A percentile compares a stretch with the other conserved stretches of the same genome.
Evolutionary conservation across 148 eudicot genomes (phyloP).

Genomic region (Fagopyrum tataricum): DNA sequence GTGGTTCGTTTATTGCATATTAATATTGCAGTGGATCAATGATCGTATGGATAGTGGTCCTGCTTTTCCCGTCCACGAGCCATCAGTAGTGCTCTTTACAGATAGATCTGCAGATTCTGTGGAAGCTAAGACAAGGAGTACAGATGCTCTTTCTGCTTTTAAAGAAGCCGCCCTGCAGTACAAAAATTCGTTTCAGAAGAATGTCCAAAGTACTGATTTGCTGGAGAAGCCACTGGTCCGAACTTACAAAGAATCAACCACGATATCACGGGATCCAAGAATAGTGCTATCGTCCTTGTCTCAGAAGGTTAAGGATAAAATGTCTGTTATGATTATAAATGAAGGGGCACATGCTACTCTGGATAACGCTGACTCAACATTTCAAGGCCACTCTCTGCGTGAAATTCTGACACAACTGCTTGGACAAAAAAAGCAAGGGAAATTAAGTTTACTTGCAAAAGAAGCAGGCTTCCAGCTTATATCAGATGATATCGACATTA

Average conservation of each 20-base stretch:
- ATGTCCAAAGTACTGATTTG: slow-evolving; percentile 22
- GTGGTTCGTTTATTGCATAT: slow-evolving; percentile 5
- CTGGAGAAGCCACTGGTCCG: slow-evolving; percentile 21
- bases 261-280: slow-evolving; percentile 24
- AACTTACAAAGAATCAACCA: slow-evolving; percentile 31
- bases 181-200: slow-evolving; percentile 20
- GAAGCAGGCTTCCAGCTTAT: slow-evolving; percentile 86
- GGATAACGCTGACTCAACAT: slow-evolving; percentile 32
- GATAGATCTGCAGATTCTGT: slow-evolving; percentile 61
- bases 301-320: slow-evolving; percentile 43
- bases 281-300: slow-evolving; percentile 33
- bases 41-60: slow-evolving; percentile 36
- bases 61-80: slow-evolving; percentile 62
- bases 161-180: slow-evolving; percentile 48
- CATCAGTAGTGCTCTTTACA: slow-evolving; percentile 67
- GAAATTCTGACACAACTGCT: slow-evolving; percentile 59
- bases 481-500: slow-evolving; percentile 70
- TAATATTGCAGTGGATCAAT: slow-evolving; percentile 55
- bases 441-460: slow-evolving; percentile 71
- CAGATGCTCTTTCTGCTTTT: slow-evolving; percentile 50
- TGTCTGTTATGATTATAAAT: slow-evolving; percentile 53
- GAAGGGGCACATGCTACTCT: slow-evolving; percentile 49
- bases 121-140: slow-evolving; percentile 41
- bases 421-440: slow-evolving; percentile 41
- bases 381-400: slow-evolving; percentile 55